Conservation (phyloP, 2,329 filamentous ascomycete genomes). For the Grosmannia serpens region DNA sequence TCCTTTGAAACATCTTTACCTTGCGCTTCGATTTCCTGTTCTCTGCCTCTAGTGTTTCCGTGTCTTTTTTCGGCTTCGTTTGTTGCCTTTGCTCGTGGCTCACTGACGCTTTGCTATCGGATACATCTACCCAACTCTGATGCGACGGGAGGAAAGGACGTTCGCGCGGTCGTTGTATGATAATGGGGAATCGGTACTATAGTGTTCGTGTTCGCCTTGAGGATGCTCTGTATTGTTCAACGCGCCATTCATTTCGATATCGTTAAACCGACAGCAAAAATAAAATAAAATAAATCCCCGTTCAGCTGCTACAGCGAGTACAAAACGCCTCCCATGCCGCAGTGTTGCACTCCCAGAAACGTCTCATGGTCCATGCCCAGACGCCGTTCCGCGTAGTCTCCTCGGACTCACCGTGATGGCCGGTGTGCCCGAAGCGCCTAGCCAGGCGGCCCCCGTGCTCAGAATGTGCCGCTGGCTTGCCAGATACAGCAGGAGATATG, state of each 20-base stretch:
- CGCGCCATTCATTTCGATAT: not conserved
- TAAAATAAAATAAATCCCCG: not conserved
- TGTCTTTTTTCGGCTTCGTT: not conserved
- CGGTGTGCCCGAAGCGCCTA: conserved; percentile 47
- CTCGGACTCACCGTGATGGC: conserved; percentile 31
- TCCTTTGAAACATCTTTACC: not conserved
- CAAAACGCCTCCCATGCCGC: too few species aligned
- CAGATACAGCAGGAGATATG: conserved; percentile 65
- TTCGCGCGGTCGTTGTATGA: conserved; percentile 4
- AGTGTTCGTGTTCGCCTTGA: not conserved
- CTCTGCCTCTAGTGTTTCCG: not conserved
- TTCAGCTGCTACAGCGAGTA: not conserved
- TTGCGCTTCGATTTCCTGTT: not conserved
- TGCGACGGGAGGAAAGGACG: not conserved
- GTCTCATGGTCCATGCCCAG: not conserved
- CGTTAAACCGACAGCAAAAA: not conserved
- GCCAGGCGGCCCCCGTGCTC: conserved; percentile 49
- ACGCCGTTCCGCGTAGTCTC: not conserved
- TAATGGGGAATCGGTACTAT: not conserved
- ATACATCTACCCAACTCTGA: not conserved
- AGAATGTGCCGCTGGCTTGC: conserved; percentile 54
- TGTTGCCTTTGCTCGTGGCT: not conserved
- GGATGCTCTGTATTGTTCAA: not conserved
- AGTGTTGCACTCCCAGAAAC: not conserved
- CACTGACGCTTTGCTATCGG: not conserved